Base-by-base conservation (phyloP, 1,284 basidiomycete species). In the Schizopora paradoxa region DNA sequence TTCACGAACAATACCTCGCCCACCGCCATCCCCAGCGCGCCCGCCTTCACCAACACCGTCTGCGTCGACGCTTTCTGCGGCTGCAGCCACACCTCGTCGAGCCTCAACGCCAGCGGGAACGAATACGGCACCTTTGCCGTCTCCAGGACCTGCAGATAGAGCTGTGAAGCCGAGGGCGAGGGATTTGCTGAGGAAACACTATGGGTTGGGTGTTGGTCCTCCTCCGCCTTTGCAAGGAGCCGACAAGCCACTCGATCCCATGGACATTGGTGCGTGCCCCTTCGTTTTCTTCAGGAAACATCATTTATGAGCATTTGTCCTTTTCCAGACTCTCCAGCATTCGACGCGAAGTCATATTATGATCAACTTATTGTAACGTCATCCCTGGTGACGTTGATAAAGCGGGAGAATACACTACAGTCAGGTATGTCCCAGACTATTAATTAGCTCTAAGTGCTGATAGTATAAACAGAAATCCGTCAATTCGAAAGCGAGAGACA, bases 401-500 rank as follows among this genome's bases (percentile, higher is more conserved):
- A 81, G 62, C 72, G 74, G 47, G 86, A 90, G 63, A 90, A 88
- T 48, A 86, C 90, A 41, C 69, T 91, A 5, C 62, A 88, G 22
- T 72, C 73, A 38, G 86, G 87, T 80, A 21, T 10, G 33, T 23
- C n/a, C n/a, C n/a, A n/a, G n/a, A n/a, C n/a, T 28, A 32, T 41
- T 38, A 14, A 45, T 48, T 40, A 6, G 10, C 33, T 41, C 11
- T 40, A 16, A 16, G 37, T 41, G 44, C n/a, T 46, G 5, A 33
- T 45, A 27, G 21, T n/a, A n/a, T 19, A 33, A 6, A 3, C 52
- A 87, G 90, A 93, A 63, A 93, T 95, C 49, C 74, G 88, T 34
- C 79, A 93, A 54, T 67, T 95, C 4, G 90, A 94, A 49, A 82
- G 86, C 54, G 91, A 94, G 60, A 74, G 90, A 25, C 92, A 95